These are phyloP conservation scores for Quercus lobata DNA, from an alignment of 331 rosid species.

Conservation along the genomic window DNA sequence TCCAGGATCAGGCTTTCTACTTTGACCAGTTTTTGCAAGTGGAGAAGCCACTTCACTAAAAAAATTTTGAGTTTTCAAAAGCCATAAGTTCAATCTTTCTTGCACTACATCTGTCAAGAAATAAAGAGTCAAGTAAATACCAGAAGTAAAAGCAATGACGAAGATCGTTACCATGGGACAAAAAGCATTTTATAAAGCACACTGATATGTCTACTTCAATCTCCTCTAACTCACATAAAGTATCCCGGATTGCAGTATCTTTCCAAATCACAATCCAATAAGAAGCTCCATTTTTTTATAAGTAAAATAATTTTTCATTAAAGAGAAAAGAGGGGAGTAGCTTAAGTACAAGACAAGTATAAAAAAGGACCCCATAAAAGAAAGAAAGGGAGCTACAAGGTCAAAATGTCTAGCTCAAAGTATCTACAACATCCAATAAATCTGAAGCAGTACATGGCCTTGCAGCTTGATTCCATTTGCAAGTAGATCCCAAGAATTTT, in stretches of 20 bases:
- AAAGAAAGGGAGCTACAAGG: too few relatives aligned
- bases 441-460: too few relatives aligned
- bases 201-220: not conserved
- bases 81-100: conserved; percentile 61
- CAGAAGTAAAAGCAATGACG: conserved; percentile 10
- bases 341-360: too few relatives aligned
- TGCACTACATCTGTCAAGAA: conserved; percentile 62
- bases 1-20: conserved; percentile 43
- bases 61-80: conserved; percentile 71
- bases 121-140: not conserved
- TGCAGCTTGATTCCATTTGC: too few relatives aligned
- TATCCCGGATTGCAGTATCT: not conserved
- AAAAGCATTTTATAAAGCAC: not conserved
- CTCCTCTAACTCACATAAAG: not conserved
- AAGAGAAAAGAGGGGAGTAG: too few relatives aligned
- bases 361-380: too few relatives aligned
- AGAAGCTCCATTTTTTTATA: not conserved
- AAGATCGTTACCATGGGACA: not conserved
- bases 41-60: conserved; percentile 80
- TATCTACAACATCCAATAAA: too few relatives aligned
- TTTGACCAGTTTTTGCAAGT: conserved; percentile 54
- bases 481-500: too few relatives aligned
- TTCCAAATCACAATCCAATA: not conserved
- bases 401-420: too few relatives aligned
- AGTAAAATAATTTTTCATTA: not conserved